phyloP scores from a whole-genome alignment of 2,329 filamentous ascomycete species.

The Hypoxylon sp. region DNA sequence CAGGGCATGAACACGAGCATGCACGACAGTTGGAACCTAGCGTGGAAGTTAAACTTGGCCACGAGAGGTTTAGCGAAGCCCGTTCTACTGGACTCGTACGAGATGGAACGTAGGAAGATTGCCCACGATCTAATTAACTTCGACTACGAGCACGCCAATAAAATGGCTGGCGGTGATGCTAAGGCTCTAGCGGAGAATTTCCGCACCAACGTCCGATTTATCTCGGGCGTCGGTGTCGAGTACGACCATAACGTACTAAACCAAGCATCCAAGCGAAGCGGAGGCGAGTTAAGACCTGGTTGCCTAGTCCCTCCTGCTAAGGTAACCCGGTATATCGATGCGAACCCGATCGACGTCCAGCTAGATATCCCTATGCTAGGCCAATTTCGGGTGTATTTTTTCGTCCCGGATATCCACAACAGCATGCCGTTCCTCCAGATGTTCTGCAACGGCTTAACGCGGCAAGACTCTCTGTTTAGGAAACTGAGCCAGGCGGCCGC shows the following conservation, averaged over 20 bases:
- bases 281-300: constrained; percentile 63
- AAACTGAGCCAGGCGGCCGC: constrained; percentile 69
- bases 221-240: constrained; percentile 76
- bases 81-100: constrained; percentile 69
- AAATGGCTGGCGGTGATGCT: constrained; percentile 71
- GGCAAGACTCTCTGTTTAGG: constrained; percentile 65
- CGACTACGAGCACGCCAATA: constrained; percentile 67
- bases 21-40: constrained; percentile 66
- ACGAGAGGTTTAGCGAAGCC: constrained; percentile 68
- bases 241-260: constrained; percentile 66
- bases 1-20: constrained; percentile 70
- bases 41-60: constrained; percentile 60
- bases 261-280: constrained; percentile 55
- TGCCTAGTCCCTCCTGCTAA: constrained; percentile 73
- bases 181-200: constrained; percentile 76
- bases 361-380: constrained; percentile 82
- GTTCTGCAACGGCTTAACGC: constrained; percentile 54
- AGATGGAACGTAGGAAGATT: constrained; percentile 71
- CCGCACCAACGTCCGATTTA: constrained; percentile 76
- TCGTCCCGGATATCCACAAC: constrained; percentile 69
- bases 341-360: constrained; percentile 81
- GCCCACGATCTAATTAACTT: constrained; percentile 70
- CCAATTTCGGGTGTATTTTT: constrained; percentile 80
- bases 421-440: constrained; percentile 48
- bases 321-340: constrained; percentile 79